These are phyloP conservation scores for Carex arenaria DNA, from an alignment of 202 grass and related monocot species.

Conservation along the genomic window DNA sequence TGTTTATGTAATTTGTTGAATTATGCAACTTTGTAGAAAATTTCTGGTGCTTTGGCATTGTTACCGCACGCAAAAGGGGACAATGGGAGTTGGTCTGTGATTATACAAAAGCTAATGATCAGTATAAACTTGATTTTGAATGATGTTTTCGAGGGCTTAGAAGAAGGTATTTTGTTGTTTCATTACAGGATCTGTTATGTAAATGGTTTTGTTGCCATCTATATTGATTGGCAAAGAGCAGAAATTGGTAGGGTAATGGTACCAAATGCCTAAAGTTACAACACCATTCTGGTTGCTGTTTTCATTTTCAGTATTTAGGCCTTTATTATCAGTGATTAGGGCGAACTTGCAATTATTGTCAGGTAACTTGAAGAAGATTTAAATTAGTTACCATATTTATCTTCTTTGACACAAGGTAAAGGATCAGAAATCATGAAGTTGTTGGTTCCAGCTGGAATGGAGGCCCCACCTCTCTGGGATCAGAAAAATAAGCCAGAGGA, in stretches of 20 bases:
- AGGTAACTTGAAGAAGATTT: background rate
- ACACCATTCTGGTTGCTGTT: background rate
- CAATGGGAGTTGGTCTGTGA: constrained; percentile 60
- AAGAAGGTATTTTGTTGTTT: constrained; percentile 49
- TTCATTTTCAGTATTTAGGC: background rate
- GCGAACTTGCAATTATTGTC: background rate
- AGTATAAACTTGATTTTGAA: constrained; percentile 60
- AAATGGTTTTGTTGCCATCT: background rate
- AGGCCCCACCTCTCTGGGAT: constrained; percentile 49
- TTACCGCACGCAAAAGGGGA: constrained; percentile 62
- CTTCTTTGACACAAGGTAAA: constrained; percentile 55
- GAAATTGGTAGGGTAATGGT: background rate
- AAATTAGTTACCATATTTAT: constrained; percentile 23
- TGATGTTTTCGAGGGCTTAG: constrained; percentile 70
- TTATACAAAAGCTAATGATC: constrained; percentile 80
- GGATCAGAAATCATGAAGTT: constrained; percentile 59
- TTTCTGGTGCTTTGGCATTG: constrained; percentile 55
- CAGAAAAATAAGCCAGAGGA: constrained; percentile 30
- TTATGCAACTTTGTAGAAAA: constrained; percentile 46
- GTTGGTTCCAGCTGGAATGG: constrained; percentile 72
- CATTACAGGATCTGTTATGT: background rate
- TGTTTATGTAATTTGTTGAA: background rate
- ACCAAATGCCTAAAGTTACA: background rate
- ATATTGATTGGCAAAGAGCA: background rate
- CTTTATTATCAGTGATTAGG: background rate